A percentile compares a stretch with the other conserved stretches of the same genome.
Evolutionary conservation across 108 stramenopile species (phyloP).

Genomic region (Seminavis robusta): DNA sequence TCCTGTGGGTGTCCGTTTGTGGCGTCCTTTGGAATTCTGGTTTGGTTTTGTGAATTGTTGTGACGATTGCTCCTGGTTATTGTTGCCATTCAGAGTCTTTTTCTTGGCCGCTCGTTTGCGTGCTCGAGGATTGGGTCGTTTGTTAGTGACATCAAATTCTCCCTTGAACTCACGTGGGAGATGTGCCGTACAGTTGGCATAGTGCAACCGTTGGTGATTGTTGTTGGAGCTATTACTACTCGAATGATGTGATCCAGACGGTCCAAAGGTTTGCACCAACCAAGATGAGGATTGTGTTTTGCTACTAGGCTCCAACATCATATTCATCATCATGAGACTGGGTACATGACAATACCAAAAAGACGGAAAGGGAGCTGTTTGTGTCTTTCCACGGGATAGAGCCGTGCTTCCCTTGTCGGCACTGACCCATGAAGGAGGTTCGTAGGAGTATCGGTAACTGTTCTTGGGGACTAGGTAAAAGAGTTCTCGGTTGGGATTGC

Average conservation of each 20-base stretch:
- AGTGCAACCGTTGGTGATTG: constrained; percentile 4
- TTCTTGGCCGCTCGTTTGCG: constrained; percentile 33
- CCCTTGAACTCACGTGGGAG: constrained; percentile 20
- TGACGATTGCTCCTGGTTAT: background rate
- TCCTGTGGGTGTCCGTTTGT: background rate
- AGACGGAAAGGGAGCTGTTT: constrained; percentile 29
- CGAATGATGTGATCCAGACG: constrained; percentile 1
- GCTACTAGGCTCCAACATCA: too few relatives aligned
- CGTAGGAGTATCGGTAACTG: constrained; percentile 19
- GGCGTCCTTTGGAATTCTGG: background rate
- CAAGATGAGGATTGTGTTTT: too few relatives aligned
- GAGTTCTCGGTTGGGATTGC: background rate
- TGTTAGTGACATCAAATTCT: constrained; percentile 44
- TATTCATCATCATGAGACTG: background rate
- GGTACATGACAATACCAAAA: constrained; percentile 28
- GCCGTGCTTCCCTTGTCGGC: constrained; percentile 8
- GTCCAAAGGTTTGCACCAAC: constrained; percentile 13
- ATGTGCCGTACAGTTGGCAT: constrained; percentile 4
- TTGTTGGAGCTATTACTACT: constrained; percentile 4
- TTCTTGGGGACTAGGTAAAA: constrained; percentile 15
- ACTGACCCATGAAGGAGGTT: constrained; percentile 16
- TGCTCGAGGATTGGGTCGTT: constrained; percentile 48
- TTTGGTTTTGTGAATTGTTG: background rate
- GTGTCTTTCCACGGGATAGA: constrained; percentile 9
- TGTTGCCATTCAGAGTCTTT: too few relatives aligned